phyloP scores from a whole-genome alignment of 345 rosid species.

The Acer saccharum region DNA sequence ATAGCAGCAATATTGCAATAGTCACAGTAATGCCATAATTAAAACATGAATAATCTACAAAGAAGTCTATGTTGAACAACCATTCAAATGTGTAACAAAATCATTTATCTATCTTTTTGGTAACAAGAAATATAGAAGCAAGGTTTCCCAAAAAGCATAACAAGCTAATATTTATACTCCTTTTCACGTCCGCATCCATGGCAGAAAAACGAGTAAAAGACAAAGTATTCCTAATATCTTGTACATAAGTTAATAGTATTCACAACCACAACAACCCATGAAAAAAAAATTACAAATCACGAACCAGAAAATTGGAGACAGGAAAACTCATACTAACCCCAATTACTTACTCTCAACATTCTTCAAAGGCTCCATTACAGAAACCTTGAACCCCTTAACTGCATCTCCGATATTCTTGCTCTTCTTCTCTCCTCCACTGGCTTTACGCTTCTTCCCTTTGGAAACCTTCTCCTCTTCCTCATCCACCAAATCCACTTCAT shows the following conservation, averaged over 20 bases:
- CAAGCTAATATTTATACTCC: neutral
- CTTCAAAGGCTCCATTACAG: slow-evolving; percentile 45
- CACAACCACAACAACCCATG: slow-evolving; percentile 5
- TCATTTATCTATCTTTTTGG: neutral
- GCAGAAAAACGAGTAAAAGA: neutral
- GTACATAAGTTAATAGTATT: neutral
- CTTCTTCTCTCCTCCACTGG: slow-evolving; percentile 48
- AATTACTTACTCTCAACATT: slow-evolving; percentile 44
- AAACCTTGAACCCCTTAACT: slow-evolving; percentile 34
- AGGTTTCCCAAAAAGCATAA: neutral
- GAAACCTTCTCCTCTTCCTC: slow-evolving; percentile 47
- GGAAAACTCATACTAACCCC: neutral
- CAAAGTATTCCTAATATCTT: neutral
- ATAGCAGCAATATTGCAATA: neutral
- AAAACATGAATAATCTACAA: neutral
- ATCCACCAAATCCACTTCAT: slow-evolving; percentile 61
- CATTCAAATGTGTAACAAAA: neutral
- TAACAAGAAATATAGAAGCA: neutral
- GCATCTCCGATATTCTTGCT: slow-evolving; percentile 30
- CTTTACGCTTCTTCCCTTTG: slow-evolving; percentile 53
- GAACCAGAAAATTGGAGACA: neutral
- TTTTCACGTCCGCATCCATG: neutral
- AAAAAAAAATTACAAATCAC: neutral
- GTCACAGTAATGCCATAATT: neutral
- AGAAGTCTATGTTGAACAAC: neutral